Conservation (phyloP, 2,329 filamentous ascomycete species). For the Podosphaera aphanis region DNA sequence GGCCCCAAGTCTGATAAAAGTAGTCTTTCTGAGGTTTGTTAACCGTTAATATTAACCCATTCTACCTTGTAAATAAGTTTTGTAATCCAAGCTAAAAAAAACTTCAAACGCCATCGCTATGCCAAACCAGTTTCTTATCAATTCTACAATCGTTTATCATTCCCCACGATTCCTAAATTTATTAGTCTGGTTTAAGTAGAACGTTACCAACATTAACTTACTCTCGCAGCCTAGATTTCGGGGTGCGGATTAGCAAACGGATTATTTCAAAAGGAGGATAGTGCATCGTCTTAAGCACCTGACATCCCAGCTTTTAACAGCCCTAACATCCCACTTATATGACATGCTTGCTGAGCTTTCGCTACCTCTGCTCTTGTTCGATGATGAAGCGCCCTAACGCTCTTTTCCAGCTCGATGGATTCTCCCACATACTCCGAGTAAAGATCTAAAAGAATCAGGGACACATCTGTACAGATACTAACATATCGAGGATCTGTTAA, state of each 20-base stretch:
- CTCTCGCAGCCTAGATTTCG: no score
- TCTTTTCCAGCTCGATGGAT: conserved; percentile 46
- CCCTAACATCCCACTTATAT: conserved; percentile 73
- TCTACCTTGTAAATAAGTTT: neutral
- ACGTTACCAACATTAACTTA: no score
- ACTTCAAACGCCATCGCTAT: conserved; percentile 19
- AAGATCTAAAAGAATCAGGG: conserved; percentile 61
- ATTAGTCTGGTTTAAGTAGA: no score
- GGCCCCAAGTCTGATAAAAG: neutral
- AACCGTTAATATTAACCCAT: neutral
- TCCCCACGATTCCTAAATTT: no score
- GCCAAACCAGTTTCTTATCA: conserved; percentile 11
- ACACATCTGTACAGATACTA: conserved; percentile 59
- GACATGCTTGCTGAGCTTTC: conserved; percentile 58
- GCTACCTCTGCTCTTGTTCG: conserved; percentile 59
- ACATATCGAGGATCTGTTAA: conserved; percentile 68
- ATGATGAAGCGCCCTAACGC: conserved; percentile 44
- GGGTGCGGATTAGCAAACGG: no score
- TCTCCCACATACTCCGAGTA: conserved; percentile 62
- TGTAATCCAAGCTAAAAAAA: neutral
- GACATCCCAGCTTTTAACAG: conserved; percentile 34
- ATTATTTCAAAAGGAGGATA: no score
- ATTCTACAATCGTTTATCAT: no score
- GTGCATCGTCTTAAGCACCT: conserved; percentile 7
- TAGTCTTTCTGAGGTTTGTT: neutral